A percentile compares a stretch with the other conserved stretches of the same genome.
phyloP scores from a whole-genome alignment of 441 rosid species.

The Pelargonium fulgidum region DNA sequence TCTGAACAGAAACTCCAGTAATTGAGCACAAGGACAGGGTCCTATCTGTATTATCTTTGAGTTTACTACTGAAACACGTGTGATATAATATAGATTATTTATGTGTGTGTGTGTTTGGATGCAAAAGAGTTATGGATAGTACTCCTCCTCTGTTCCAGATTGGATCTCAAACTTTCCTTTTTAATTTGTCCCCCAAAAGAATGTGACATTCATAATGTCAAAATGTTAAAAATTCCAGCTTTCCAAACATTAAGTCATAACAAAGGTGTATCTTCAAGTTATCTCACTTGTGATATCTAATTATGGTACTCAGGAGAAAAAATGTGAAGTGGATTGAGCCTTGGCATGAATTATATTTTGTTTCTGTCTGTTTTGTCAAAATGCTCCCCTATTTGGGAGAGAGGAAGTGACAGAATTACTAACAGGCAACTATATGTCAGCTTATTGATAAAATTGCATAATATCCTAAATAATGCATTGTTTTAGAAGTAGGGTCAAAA shows the following conservation, averaged over 20 bases:
- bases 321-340: too few species aligned
- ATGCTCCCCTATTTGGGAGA: too few species aligned
- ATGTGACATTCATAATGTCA: neutral
- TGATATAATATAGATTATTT: neutral
- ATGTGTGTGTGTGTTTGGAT: conserved; percentile 5
- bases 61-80: neutral
- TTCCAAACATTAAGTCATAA: conserved; percentile 3
- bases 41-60: conserved; percentile 1
- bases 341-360: too few species aligned
- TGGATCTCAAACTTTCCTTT: conserved; percentile 2
- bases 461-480: too few species aligned
- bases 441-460: too few species aligned
- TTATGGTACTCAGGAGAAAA: too few species aligned
- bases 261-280: neutral
- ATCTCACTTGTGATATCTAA: too few species aligned
- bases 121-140: neutral
- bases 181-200: neutral
- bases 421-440: too few species aligned
- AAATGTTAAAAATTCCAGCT: conserved; percentile 4
- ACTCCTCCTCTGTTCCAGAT: neutral
- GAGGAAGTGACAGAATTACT: too few species aligned
- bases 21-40: neutral
- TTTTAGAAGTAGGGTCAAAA: too few species aligned
- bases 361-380: too few species aligned
- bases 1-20: neutral